phyloP scores from a whole-genome alignment of 2,329 filamentous ascomycete species.

The Aspergillus caelatus region DNA sequence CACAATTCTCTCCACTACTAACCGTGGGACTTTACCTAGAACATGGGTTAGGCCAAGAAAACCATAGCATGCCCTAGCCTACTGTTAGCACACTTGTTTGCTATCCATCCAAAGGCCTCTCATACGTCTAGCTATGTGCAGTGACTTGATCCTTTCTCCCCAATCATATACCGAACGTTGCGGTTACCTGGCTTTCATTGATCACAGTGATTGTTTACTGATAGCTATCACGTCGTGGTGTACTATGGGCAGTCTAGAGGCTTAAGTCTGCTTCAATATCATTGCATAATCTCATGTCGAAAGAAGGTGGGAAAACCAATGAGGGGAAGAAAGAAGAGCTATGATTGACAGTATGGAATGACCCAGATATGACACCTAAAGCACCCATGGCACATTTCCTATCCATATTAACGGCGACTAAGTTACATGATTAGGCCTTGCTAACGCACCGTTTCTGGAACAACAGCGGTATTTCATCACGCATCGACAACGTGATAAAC shows the following conservation, averaged over 20 bases:
- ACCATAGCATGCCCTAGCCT: not conserved
- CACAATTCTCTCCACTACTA: not conserved
- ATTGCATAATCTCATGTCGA: not conserved
- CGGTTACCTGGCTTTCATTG: not conserved
- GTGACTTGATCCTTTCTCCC: not conserved
- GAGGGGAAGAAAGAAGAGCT: not conserved
- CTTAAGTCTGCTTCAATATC: not conserved
- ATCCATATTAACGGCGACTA: not conserved
- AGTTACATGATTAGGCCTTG: not conserved
- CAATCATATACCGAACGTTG: not conserved
- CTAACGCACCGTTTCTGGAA: not conserved
- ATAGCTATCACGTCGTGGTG: not conserved
- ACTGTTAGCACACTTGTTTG: not conserved
- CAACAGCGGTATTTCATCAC: not conserved
- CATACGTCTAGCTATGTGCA: not conserved
- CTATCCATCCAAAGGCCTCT: not conserved
- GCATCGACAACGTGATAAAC: constrained; percentile 17
- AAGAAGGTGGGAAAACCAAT: not conserved
- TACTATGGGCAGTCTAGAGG: not conserved
- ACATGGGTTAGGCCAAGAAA: not conserved
- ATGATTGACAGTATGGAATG: not conserved
- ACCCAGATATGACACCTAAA: not conserved
- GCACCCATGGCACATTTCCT: not conserved
- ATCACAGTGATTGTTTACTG: not conserved
- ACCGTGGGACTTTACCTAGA: not conserved